phyloP scores from a whole-genome alignment of 768 basidiomycete species.

The Lactarius pseudohatsudake region DNA sequence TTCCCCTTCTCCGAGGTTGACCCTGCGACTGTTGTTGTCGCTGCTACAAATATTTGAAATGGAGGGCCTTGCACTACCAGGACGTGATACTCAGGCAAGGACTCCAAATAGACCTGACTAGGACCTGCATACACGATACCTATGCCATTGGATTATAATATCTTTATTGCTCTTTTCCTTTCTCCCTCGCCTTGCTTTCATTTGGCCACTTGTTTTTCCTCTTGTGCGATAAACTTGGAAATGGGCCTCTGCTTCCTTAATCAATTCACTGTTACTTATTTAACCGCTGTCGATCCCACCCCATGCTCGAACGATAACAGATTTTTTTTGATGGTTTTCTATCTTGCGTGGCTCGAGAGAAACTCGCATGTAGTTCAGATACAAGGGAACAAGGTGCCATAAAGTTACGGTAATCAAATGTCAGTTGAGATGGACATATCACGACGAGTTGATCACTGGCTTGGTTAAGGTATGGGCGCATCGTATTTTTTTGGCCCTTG shows the following conservation, averaged over 20 bases:
- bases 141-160: not conserved
- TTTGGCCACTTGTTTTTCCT: not conserved
- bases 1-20: constrained; percentile 34
- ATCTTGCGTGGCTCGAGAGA: not conserved
- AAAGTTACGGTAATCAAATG: not conserved
- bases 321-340: not conserved
- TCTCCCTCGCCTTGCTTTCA: not conserved
- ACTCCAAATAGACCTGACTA: not conserved
- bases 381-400: not conserved
- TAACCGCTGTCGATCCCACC: not conserved
- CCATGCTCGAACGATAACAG: not conserved
- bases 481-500: not conserved
- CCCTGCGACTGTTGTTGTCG: not conserved
- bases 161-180: not conserved
- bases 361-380: not conserved
- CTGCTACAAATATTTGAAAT: not conserved
- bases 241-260: not conserved
- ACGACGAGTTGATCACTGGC: not conserved
- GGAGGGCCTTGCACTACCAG: not conserved
- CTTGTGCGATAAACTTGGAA: not conserved
- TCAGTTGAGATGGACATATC: not conserved
- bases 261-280: not conserved
- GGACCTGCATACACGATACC: not conserved
- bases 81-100: not conserved
- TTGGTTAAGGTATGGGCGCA: not conserved